phyloP scores from a whole-genome alignment of 2,329 filamentous ascomycete genomes.

The Aureobasidium sp. region DNA sequence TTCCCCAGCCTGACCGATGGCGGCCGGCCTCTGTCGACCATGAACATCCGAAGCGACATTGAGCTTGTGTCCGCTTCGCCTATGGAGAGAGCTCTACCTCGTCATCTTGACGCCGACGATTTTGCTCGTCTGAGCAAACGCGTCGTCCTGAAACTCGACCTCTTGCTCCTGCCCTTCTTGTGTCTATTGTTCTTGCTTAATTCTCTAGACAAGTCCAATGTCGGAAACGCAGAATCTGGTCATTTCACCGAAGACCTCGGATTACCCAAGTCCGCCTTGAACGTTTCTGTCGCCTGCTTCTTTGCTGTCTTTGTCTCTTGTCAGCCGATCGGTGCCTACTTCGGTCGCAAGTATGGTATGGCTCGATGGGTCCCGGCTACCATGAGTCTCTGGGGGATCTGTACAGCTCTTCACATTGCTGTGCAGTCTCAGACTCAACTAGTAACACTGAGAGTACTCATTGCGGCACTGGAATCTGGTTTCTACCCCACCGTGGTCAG shows the following conservation, averaged over 20 bases:
- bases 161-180: slow-evolving; percentile 43
- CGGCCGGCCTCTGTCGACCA: background rate
- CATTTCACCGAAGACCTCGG: slow-evolving; percentile 52
- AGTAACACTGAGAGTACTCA: slow-evolving; percentile 36
- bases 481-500: slow-evolving; percentile 51
- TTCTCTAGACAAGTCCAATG: slow-evolving; percentile 45
- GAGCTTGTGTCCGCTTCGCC: background rate
- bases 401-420: slow-evolving; percentile 41
- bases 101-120: background rate
- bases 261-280: slow-evolving; percentile 44
- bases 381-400: slow-evolving; percentile 48
- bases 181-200: slow-evolving; percentile 46
- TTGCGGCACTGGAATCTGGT: slow-evolving; percentile 45
- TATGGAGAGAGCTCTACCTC: background rate
- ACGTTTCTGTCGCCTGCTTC: slow-evolving; percentile 49
- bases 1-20: background rate
- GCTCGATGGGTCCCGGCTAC: slow-evolving; percentile 48
- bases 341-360: slow-evolving; percentile 50
- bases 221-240: slow-evolving; percentile 49
- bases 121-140: slow-evolving; percentile 21
- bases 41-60: background rate
- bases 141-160: slow-evolving; percentile 42
- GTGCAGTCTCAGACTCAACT: slow-evolving; percentile 40
- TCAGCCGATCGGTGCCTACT: slow-evolving; percentile 49
- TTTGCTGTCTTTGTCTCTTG: slow-evolving; percentile 52